phyloP scores from a whole-genome alignment of 2,329 filamentous ascomycete species.

The Trichoderma harzianum region DNA sequence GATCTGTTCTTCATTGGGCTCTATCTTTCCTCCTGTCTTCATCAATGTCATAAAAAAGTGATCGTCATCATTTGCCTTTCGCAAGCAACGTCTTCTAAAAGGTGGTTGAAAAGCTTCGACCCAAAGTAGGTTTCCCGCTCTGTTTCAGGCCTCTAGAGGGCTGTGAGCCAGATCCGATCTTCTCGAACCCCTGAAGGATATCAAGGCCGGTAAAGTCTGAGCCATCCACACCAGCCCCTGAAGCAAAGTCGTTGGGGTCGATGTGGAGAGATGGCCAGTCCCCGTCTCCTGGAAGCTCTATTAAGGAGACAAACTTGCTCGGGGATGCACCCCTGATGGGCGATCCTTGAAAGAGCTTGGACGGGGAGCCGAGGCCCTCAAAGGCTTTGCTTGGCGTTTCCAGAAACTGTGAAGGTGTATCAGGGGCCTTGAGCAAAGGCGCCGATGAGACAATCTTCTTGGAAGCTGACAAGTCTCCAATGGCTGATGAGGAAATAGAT shows the following conservation, averaged over 20 bases:
- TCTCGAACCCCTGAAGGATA: conserved; percentile 71
- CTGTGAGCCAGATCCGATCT: conserved; percentile 57
- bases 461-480: conserved; percentile 55
- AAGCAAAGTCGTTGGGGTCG: conserved; percentile 40
- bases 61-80: conserved; percentile 19
- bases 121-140: conserved; percentile 28
- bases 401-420: conserved; percentile 37
- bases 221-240: conserved; percentile 48
- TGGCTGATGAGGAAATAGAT: conserved; percentile 58
- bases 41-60: conserved; percentile 20
- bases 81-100: conserved; percentile 24
- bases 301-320: conserved; percentile 43
- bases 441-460: conserved; percentile 51
- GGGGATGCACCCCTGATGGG: conserved; percentile 44
- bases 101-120: conserved; percentile 32
- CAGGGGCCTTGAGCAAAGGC: conserved; percentile 49
- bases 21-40: conserved; percentile 6
- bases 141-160: conserved; percentile 24
- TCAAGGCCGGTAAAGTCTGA: conserved; percentile 62
- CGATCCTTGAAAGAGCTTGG: conserved; percentile 44
- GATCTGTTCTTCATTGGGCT: neutral
- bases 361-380: conserved; percentile 53
- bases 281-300: conserved; percentile 37
- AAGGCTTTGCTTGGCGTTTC: conserved; percentile 59
- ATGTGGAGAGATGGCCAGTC: conserved; percentile 38